phyloP scores from a whole-genome alignment of 2,329 filamentous ascomycete species.

The Fusarium floridanum region DNA sequence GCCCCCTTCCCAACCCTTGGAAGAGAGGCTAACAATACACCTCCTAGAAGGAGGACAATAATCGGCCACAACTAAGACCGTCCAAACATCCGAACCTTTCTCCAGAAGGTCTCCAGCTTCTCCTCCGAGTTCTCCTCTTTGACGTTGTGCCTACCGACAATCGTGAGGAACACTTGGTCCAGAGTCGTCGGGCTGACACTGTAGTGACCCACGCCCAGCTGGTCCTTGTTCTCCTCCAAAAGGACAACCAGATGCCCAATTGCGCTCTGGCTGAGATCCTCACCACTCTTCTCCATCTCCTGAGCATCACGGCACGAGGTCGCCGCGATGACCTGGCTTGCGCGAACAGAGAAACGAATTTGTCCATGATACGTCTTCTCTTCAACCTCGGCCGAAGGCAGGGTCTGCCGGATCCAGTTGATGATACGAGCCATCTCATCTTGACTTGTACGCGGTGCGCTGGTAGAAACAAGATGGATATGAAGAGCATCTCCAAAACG shows the following conservation, averaged over 20 bases:
- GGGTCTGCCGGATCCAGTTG: slow-evolving; percentile 71
- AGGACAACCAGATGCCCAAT: slow-evolving; percentile 78
- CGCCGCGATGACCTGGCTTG: slow-evolving; percentile 53
- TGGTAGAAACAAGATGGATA: slow-evolving; percentile 82
- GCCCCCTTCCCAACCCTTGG: neutral
- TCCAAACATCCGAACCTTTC: slow-evolving; percentile 42
- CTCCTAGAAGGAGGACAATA: neutral
- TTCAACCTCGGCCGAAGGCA: slow-evolving; percentile 77
- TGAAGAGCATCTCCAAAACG: slow-evolving; percentile 84
- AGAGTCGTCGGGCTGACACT: slow-evolving; percentile 88
- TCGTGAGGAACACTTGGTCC: slow-evolving; percentile 90
- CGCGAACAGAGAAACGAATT: slow-evolving; percentile 83
- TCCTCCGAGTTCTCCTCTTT: slow-evolving; percentile 75
- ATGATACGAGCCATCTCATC: slow-evolving; percentile 77
- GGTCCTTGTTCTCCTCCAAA: slow-evolving; percentile 77
- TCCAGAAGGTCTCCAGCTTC: slow-evolving; percentile 45
- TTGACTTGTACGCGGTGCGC: slow-evolving; percentile 78
- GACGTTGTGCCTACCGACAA: slow-evolving; percentile 84
- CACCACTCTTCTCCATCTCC: slow-evolving; percentile 39
- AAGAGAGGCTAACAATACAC: neutral
- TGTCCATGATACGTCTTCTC: slow-evolving; percentile 86
- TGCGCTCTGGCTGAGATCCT: slow-evolving; percentile 58
- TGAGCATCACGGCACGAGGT: slow-evolving; percentile 39
- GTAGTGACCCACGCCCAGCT: slow-evolving; percentile 84
- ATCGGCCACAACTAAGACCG: slow-evolving; percentile 28